Evolutionary conservation across 2,329 filamentous ascomycete genomes (phyloP).

Genomic region (Penicillium fuscoglaucum): DNA sequence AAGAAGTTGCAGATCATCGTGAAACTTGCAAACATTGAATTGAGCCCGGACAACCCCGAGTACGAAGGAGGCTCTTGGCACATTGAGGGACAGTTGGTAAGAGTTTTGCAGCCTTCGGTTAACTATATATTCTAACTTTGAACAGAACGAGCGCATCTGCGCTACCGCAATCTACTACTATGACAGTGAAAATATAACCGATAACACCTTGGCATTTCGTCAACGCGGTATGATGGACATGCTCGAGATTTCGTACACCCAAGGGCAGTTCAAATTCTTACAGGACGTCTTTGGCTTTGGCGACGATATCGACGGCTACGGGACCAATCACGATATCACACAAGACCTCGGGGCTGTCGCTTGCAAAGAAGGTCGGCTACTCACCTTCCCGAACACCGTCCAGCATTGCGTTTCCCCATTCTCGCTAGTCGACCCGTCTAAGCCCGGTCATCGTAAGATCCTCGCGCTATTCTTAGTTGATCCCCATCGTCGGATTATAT

Average conservation of each 20-base stretch:
- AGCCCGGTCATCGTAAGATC: slow-evolving; percentile 58
- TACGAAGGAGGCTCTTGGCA: slow-evolving; percentile 21
- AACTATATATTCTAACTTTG: slow-evolving; percentile 48
- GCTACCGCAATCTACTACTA: slow-evolving; percentile 67
- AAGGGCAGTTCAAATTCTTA: slow-evolving; percentile 12
- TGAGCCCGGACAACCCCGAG: slow-evolving; percentile 17
- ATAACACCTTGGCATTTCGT: slow-evolving; percentile 54
- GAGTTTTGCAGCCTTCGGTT: neutral
- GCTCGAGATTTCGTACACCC: slow-evolving; percentile 23
- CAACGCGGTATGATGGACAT: slow-evolving; percentile 32
- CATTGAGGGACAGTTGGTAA: slow-evolving; percentile 22
- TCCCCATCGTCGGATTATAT: slow-evolving; percentile 53
- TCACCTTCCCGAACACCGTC: slow-evolving; percentile 33
- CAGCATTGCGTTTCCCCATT: slow-evolving; percentile 57
- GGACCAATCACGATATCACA: slow-evolving; percentile 4
- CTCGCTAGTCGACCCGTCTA: slow-evolving; percentile 50
- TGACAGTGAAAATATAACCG: slow-evolving; percentile 61
- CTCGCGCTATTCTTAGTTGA: slow-evolving; percentile 62
- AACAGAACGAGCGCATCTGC: slow-evolving; percentile 62
- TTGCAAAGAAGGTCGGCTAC: slow-evolving; percentile 12
- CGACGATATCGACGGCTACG: slow-evolving; percentile 21
- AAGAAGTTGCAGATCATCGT: slow-evolving; percentile 36
- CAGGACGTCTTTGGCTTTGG: slow-evolving; percentile 17
- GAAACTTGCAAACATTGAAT: slow-evolving; percentile 22
- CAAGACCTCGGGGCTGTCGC: slow-evolving; percentile 20